Evolutionary conservation across 2,329 filamentous ascomycete genomes (phyloP).

Genomic region (Claviceps maximensis): DNA sequence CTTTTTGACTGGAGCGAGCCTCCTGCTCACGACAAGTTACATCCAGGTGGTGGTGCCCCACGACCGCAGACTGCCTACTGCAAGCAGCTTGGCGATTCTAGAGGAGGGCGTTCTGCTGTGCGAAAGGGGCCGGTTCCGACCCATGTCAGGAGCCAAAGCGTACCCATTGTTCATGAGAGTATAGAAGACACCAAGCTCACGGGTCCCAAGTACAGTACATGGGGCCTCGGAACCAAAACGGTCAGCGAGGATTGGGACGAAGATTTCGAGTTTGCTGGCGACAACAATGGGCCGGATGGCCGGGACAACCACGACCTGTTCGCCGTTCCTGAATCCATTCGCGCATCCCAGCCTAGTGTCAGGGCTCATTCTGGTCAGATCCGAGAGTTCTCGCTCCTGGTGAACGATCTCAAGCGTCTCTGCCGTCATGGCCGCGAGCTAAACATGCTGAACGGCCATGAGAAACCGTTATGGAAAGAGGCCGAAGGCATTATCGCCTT

Average conservation of each 20-base stretch:
- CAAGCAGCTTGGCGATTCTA: conserved; percentile 57
- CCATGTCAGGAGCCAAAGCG: conserved; percentile 70
- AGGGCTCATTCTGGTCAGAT: conserved; percentile 76
- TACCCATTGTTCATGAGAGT: conserved; percentile 56
- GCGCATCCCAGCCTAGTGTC: conserved; percentile 69
- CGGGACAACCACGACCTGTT: conserved; percentile 21
- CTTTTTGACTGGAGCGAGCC: conserved; percentile 72
- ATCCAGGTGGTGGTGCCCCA: conserved; percentile 42
- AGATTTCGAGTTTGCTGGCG: conserved; percentile 63
- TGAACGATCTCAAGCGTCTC: conserved; percentile 71
- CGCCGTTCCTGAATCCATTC: conserved; percentile 58
- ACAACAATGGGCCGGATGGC: conserved; percentile 25
- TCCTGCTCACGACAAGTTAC: conserved; percentile 45
- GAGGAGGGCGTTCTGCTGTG: conserved; percentile 54
- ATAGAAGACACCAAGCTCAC: conserved; percentile 40
- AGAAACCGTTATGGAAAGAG: conserved; percentile 58
- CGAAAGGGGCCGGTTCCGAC: conserved; percentile 55
- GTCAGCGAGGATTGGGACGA: conserved; percentile 83
- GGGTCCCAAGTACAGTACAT: conserved; percentile 65
- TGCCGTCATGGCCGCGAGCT: conserved; percentile 57
- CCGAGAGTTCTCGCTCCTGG: conserved; percentile 64
- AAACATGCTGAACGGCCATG: conserved; percentile 47
- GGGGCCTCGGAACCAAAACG: conserved; percentile 66
- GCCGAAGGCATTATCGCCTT: conserved; percentile 78
- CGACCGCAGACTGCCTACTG: conserved; percentile 64